phyloP scores from a whole-genome alignment of 2,329 filamentous ascomycete genomes.

The Aspergillus carbonarius region DNA sequence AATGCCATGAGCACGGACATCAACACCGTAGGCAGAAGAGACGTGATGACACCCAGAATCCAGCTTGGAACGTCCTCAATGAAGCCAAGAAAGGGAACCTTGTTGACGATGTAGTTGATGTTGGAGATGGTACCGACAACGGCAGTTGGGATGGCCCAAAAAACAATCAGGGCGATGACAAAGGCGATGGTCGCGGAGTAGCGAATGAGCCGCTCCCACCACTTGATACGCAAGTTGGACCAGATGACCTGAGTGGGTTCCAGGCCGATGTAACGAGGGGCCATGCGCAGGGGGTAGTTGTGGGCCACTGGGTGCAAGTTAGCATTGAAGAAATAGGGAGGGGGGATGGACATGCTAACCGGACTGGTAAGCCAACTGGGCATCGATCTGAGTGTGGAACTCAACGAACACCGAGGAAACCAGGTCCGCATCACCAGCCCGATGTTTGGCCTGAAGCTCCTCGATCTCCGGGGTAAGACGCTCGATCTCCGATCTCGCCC shows the following conservation, averaged over 20 bases:
- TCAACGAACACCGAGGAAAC: slow-evolving; percentile 86
- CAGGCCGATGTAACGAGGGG: slow-evolving; percentile 79
- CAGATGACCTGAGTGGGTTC: slow-evolving; percentile 81
- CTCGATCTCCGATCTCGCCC: slow-evolving; percentile 75
- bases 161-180: slow-evolving; percentile 75
- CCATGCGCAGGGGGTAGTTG: slow-evolving; percentile 83
- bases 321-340: background rate
- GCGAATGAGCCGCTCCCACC: slow-evolving; percentile 81
- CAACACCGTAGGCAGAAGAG: slow-evolving; percentile 76
- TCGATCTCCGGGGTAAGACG: slow-evolving; percentile 72
- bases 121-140: slow-evolving; percentile 86
- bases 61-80: slow-evolving; percentile 66
- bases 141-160: slow-evolving; percentile 77
- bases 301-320: slow-evolving; percentile 60
- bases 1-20: slow-evolving; percentile 83
- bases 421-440: slow-evolving; percentile 62
- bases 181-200: slow-evolving; percentile 68
- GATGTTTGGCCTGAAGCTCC: slow-evolving; percentile 66
- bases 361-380: slow-evolving; percentile 82
- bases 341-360: slow-evolving; percentile 18
- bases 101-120: slow-evolving; percentile 65
- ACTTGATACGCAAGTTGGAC: slow-evolving; percentile 76
- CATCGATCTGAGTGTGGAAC: slow-evolving; percentile 77
- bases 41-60: slow-evolving; percentile 81
- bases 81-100: slow-evolving; percentile 69